Evolutionary conservation across 1,139 yeast genomes (phyloP), one percentile per base, ranked within the genome.

Genomic region (Lodderomyces beijingensis): DNA sequence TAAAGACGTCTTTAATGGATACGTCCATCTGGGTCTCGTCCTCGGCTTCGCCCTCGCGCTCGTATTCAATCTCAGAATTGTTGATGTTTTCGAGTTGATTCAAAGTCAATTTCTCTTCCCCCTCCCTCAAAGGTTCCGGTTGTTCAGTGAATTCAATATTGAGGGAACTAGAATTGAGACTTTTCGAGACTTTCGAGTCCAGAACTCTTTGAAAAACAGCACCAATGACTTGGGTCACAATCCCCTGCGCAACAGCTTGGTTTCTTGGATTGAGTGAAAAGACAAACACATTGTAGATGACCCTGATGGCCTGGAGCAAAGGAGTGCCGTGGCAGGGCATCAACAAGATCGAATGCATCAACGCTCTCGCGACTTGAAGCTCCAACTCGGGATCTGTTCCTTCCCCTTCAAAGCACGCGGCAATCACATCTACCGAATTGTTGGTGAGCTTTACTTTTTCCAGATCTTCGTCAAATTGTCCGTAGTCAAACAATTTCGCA

Each of bases 201-300:
- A 61, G 65, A 25, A 88, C 85, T 43, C 94, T 72, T 42, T 82
- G 93, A 58, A 87, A 91, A 11, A 89, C 80, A 4, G 87, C 79
- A 37, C 82, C 79, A 20, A 91, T 87, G 48, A 89, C 85, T 59
- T 93, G 98, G 3, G 95, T 86, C 43, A 93, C 69, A 7, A 93
- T 82, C 2, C 96, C 97, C 60, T 93, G 98, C 0, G 98, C 98
- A 39, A 89, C 81, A 1, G 91, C 85, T 57, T 91, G 98, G 51
- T 88, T 91, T 16, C 86, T 66, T 3, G 91, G 76, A 13, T 84
- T 79, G 42, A 83, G 67, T 0, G 96, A 87, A 40, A 87, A 73
- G 28, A 91, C 82, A 50, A 91, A 93, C 20, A 93, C 86, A 53
- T 88, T 89, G 61, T 91, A 91, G 14, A 91, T 85, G 51, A 87